Evolutionary conservation across 768 basidiomycete genomes (phyloP).

Genomic region (Lactarius quietus): DNA sequence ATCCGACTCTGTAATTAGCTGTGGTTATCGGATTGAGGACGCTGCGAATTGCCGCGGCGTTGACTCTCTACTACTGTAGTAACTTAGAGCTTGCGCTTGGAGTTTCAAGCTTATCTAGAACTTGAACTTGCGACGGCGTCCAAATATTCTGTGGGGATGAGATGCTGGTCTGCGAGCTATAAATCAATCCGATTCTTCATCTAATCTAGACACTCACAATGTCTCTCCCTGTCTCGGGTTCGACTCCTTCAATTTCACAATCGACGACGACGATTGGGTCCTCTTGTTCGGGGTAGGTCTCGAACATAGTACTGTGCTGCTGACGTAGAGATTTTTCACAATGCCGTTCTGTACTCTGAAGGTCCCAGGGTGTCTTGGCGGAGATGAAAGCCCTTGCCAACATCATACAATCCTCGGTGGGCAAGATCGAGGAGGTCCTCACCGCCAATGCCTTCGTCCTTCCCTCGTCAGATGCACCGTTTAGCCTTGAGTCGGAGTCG

Average conservation of each 20-base stretch:
- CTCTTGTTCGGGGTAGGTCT: neutral
- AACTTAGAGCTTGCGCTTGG: too few relatives aligned
- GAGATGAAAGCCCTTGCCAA: neutral
- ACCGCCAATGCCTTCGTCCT: neutral
- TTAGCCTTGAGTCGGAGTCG: neutral
- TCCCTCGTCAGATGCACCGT: neutral
- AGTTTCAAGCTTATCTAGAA: too few relatives aligned
- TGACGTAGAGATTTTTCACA: neutral
- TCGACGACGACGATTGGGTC: neutral
- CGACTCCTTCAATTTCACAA: neutral
- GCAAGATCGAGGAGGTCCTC: neutral
- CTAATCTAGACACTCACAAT: neutral
- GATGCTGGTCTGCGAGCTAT: neutral
- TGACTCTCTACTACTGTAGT: too few relatives aligned
- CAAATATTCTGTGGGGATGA: too few relatives aligned
- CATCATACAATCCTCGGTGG: constrained; percentile 3
- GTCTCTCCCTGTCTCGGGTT: neutral
- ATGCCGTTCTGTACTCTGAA: neutral
- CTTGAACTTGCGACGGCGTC: too few relatives aligned
- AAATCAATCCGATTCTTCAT: neutral
- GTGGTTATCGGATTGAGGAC: too few relatives aligned
- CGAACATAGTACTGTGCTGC: neutral
- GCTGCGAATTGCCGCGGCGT: too few relatives aligned
- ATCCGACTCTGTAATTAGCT: too few relatives aligned
- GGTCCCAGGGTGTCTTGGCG: neutral